These are phyloP conservation scores for Chloromonas sp. DNA, from an alignment of 163 green algal species.

Conservation along the genomic window DNA sequence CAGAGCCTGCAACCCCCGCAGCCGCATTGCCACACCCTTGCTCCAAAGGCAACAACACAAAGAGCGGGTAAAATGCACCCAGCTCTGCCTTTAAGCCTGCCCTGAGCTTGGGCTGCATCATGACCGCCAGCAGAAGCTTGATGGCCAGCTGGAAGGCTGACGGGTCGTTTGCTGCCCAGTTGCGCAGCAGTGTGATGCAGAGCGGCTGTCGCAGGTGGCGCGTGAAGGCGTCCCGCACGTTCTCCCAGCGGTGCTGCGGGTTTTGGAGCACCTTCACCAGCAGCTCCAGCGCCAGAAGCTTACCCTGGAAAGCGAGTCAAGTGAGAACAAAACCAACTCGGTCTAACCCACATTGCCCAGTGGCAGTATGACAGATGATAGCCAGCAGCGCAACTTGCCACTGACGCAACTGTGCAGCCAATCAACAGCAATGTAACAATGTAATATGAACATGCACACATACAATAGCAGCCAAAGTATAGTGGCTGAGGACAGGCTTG, in stretches of 20 bases:
- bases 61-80: constrained; percentile 84
- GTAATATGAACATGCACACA: too few relatives aligned
- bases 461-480: too few relatives aligned
- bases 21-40: constrained; percentile 4
- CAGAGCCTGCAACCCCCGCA: neutral
- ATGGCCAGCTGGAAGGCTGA: constrained; percentile 47
- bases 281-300: constrained; percentile 83
- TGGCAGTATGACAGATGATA: too few relatives aligned
- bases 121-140: constrained; percentile 49
- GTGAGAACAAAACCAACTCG: too few relatives aligned
- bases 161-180: constrained; percentile 51
- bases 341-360: too few relatives aligned
- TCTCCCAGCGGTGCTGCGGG: constrained; percentile 57
- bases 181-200: constrained; percentile 78
- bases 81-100: constrained; percentile 65
- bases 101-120: constrained; percentile 28
- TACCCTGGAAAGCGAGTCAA: constrained; percentile 38
- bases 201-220: constrained; percentile 77
- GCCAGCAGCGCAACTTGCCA: too few relatives aligned
- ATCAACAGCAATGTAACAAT: too few relatives aligned
- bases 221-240: constrained; percentile 61
- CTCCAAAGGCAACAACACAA: constrained; percentile 80
- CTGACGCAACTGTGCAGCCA: too few relatives aligned
- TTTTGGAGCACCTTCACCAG: constrained; percentile 66
- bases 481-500: too few relatives aligned